Percentiles rank a stretch among this genome's conserved stretches.
phyloP scores from a whole-genome alignment of 345 rosid genomes.

The Reutealis trisperma region DNA sequence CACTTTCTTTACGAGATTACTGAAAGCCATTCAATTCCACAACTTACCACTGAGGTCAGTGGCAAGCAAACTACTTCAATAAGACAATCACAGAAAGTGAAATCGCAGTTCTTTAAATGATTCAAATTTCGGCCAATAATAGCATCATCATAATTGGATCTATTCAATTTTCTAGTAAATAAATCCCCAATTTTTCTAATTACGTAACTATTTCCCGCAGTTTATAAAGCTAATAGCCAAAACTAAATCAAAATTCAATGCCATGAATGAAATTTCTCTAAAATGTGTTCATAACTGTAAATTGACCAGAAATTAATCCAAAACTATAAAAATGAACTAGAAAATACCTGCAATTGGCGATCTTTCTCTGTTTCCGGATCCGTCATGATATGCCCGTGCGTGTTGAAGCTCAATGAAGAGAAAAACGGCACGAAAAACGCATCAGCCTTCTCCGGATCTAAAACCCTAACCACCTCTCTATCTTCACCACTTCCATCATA shows the following conservation, averaged over 20 bases:
- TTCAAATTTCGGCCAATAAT: not conserved
- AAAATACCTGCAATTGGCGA: conserved; percentile 76
- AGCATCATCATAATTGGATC: not conserved
- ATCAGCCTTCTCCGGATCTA: conserved; percentile 86
- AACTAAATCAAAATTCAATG: not conserved
- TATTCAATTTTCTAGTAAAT: too few species aligned
- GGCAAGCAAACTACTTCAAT: not conserved
- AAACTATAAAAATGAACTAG: not conserved
- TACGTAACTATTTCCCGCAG: not conserved
- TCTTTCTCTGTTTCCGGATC: conserved; percentile 93
- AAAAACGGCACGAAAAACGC: conserved; percentile 89
- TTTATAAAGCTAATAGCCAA: not conserved
- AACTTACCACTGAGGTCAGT: too few species aligned
- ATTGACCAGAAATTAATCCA: not conserved
- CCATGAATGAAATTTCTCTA: not conserved
- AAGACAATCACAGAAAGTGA: too few species aligned
- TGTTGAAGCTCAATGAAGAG: conserved; percentile 84
- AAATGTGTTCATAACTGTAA: not conserved
- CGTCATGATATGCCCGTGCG: conserved; percentile 87
- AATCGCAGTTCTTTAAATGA: too few species aligned
- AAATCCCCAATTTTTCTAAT: not conserved
- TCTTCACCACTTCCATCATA: conserved; percentile 38
- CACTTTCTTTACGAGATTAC: not conserved
- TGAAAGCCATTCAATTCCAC: not conserved
- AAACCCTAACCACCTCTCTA: conserved; percentile 79